phyloP scores from a whole-genome alignment of 2,329 filamentous ascomycete genomes.

The Neobulgaria alba region DNA sequence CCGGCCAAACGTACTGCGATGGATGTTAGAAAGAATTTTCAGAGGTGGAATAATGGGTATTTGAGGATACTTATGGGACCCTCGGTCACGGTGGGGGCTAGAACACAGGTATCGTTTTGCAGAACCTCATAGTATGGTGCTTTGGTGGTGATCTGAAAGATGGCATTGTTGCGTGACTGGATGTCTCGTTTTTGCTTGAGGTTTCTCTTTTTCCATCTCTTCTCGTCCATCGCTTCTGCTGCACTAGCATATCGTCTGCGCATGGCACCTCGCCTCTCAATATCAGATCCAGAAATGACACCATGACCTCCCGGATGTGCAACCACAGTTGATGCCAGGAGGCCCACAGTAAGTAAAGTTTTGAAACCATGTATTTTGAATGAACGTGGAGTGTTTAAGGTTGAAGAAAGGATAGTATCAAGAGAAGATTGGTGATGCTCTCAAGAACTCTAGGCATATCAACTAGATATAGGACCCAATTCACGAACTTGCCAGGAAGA shows the following conservation, averaged over 20 bases:
- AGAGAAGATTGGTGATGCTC: no score
- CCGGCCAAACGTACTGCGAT: conserved; percentile 30
- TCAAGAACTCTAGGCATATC: no score
- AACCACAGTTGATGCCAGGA: conserved; percentile 1
- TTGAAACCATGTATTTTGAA: conserved; percentile 1
- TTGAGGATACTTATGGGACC: conserved; percentile 30
- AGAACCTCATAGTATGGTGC: conserved; percentile 35
- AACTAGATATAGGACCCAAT: no score
- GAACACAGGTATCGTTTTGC: conserved; percentile 34
- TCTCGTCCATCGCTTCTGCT: conserved; percentile 18
- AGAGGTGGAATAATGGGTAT: not conserved
- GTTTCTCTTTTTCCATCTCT: conserved; percentile 17
- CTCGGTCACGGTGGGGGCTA: conserved; percentile 42
- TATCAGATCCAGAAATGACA: conserved; percentile 12
- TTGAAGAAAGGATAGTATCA: no score
- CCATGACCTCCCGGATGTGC: conserved; percentile 10
- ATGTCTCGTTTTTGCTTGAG: conserved; percentile 13
- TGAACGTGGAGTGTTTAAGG: no score
- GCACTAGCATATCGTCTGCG: conserved; percentile 20
- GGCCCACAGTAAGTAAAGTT: not conserved
- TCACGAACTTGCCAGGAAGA: no score
- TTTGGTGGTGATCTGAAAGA: conserved; percentile 34
- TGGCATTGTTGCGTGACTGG: conserved; percentile 12
- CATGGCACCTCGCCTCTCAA: conserved; percentile 15
- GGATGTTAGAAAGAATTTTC: no score